Percentiles rank a stretch among this genome's conserved stretches.
Conservation (phyloP, 495 filamentous ascomycete species). For the Apodospora peruviana region DNA sequence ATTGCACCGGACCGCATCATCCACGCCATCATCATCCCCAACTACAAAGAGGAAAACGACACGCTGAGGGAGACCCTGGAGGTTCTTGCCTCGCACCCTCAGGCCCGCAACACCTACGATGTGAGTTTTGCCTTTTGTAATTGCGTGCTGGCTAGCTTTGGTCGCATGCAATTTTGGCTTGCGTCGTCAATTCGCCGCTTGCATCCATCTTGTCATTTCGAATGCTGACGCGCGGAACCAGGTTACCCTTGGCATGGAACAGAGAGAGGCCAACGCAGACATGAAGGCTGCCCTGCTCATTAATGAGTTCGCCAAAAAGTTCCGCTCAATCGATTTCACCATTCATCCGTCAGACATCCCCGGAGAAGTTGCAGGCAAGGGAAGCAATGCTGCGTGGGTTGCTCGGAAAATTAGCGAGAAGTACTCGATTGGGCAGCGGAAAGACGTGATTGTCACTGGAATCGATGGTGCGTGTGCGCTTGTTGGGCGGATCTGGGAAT, state of each 20-base stretch:
- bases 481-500: neutral
- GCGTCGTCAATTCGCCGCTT: no score
- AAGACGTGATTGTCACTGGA: slow-evolving; percentile 60
- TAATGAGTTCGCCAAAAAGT: slow-evolving; percentile 51
- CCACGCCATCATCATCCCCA: slow-evolving; percentile 62
- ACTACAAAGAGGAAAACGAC: slow-evolving; percentile 64
- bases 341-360: slow-evolving; percentile 56
- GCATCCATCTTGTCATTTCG: no score
- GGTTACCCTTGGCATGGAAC: slow-evolving; percentile 70
- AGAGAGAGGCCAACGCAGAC: slow-evolving; percentile 48
- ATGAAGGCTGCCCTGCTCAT: slow-evolving; percentile 51
- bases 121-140: slow-evolving; percentile 39
- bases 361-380: slow-evolving; percentile 61
- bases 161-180: no score
- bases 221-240: no score
- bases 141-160: neutral
- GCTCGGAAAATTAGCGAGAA: slow-evolving; percentile 55
- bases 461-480: slow-evolving; percentile 56
- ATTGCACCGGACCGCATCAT: slow-evolving; percentile 39
- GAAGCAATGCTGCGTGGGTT: slow-evolving; percentile 63
- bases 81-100: slow-evolving; percentile 59
- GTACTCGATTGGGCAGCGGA: slow-evolving; percentile 42
- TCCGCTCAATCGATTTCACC: slow-evolving; percentile 55
- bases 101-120: slow-evolving; percentile 59
- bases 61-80: slow-evolving; percentile 59